phyloP scores from a whole-genome alignment of 169 alveolate genomes.

The Cryptosporidium ryanae region DNA sequence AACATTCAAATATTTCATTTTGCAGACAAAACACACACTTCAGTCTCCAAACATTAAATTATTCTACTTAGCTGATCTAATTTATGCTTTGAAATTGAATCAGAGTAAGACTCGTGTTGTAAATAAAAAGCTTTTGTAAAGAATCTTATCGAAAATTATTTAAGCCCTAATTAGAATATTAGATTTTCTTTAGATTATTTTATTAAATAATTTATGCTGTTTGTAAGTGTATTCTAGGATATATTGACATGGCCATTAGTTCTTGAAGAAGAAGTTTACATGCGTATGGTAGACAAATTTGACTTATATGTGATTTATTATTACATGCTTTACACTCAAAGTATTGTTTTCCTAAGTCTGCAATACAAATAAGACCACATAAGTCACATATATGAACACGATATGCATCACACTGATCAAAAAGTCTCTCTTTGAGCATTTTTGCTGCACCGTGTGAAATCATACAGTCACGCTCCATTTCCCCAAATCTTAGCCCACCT shows the following conservation, averaged over 20 bases:
- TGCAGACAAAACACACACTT: too few relatives aligned
- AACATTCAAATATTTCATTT: too few relatives aligned
- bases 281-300: constrained; percentile 98
- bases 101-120: background rate
- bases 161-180: background rate
- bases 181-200: background rate
- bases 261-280: constrained; percentile 97
- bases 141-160: background rate
- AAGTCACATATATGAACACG: constrained; percentile 98
- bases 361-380: constrained; percentile 96
- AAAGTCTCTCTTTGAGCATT: constrained; percentile 98
- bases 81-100: background rate
- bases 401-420: constrained; percentile 98
- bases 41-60: too few relatives aligned
- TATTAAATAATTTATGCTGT: constrained; percentile 35
- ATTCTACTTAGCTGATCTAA: too few relatives aligned
- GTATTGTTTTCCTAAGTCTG: constrained; percentile 91
- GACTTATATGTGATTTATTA: constrained; percentile 90
- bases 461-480: constrained; percentile 99
- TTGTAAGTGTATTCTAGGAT: constrained; percentile 92
- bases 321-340: constrained; percentile 93
- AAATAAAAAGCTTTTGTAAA: background rate
- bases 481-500: constrained; percentile 99
- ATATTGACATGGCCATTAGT: constrained; percentile 97
- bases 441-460: constrained; percentile 99